phyloP scores from a whole-genome alignment of 1,139 yeast genomes.

The Magnusiomyces tetraspermus region DNA sequence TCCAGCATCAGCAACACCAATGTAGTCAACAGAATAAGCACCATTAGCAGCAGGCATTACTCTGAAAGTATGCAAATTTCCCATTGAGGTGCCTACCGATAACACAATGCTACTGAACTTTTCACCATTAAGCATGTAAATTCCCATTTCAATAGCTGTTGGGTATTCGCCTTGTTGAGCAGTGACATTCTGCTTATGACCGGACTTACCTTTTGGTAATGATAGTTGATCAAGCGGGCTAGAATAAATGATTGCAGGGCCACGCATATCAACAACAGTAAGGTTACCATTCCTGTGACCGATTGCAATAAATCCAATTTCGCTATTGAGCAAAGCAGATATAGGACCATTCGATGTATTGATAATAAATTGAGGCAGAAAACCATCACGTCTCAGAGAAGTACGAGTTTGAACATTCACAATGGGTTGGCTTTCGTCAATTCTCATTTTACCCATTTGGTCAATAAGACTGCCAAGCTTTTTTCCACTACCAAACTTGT shows the following conservation, averaged over 20 bases:
- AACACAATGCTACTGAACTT: slow-evolving; percentile 62
- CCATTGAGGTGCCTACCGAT: slow-evolving; percentile 70
- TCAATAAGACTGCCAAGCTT: slow-evolving; percentile 2
- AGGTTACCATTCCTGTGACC: slow-evolving; percentile 72
- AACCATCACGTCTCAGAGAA: slow-evolving; percentile 48
- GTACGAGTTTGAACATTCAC: slow-evolving; percentile 34
- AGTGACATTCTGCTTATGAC: slow-evolving; percentile 13
- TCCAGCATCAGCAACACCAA: slow-evolving; percentile 43
- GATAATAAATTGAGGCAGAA: slow-evolving; percentile 58
- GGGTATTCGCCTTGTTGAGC: slow-evolving; percentile 29
- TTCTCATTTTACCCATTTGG: background rate
- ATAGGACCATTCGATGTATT: slow-evolving; percentile 39
- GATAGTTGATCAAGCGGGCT: slow-evolving; percentile 33
- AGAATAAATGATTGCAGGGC: slow-evolving; percentile 67
- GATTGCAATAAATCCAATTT: slow-evolving; percentile 77
- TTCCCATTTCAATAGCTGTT: slow-evolving; percentile 63
- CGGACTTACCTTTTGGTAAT: slow-evolving; percentile 9
- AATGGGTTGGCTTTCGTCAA: slow-evolving; percentile 10
- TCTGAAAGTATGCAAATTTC: slow-evolving; percentile 61
- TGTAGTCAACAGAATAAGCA: slow-evolving; percentile 52
- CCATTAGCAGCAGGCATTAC: slow-evolving; percentile 62
- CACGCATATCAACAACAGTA: slow-evolving; percentile 71
- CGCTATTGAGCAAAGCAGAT: slow-evolving; percentile 56
- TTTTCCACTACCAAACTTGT: slow-evolving; percentile 48
- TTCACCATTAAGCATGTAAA: slow-evolving; percentile 53